Conservation (phyloP, 345 rosid genomes). For the Atalantia buxifolia region DNA sequence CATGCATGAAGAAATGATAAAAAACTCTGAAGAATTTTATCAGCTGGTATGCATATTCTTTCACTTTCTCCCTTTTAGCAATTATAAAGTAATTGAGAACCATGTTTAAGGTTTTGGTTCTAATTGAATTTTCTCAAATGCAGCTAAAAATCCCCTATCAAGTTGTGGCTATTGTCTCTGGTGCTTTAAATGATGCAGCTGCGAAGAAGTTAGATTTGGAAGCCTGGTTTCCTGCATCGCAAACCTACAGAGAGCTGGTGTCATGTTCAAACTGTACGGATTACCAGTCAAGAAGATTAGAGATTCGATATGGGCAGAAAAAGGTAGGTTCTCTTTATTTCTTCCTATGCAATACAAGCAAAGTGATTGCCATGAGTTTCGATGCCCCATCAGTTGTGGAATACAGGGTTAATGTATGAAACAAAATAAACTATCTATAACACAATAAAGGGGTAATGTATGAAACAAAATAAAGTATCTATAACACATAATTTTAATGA, state of each 20-base stretch:
- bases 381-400: not conserved
- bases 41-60: conserved; percentile 39
- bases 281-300: conserved; percentile 82
- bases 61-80: not conserved
- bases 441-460: not conserved
- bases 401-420: not conserved
- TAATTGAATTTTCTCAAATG: conserved; percentile 12
- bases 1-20: conserved; percentile 92
- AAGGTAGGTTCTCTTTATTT: conserved; percentile 44
- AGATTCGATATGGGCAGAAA: conserved; percentile 89
- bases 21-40: conserved; percentile 88
- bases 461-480: not conserved
- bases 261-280: conserved; percentile 94
- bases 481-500: not conserved
- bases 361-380: not conserved
- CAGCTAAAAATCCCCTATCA: conserved; percentile 87
- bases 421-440: not conserved
- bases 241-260: conserved; percentile 85
- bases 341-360: not conserved
- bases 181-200: conserved; percentile 90
- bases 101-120: not conserved
- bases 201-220: conserved; percentile 96
- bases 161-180: conserved; percentile 83
- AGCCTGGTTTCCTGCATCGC: conserved; percentile 94
- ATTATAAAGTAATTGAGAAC: not conserved